These are phyloP conservation scores for Willaertia magna DNA, from an alignment of 208 protist genomes.

Conservation along the genomic window DNA sequence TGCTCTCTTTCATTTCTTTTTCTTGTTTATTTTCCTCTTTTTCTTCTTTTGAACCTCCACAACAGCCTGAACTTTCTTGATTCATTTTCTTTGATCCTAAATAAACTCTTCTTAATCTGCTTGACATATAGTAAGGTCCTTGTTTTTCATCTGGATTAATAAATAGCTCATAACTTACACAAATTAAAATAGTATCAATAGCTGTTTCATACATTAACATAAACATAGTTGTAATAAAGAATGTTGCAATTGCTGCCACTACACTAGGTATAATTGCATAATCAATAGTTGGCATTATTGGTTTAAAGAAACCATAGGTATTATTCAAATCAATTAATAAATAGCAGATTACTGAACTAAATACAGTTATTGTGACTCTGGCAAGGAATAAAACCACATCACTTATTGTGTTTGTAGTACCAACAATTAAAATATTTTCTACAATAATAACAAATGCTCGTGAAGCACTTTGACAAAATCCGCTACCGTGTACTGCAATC, in stretches of 20 bases:
- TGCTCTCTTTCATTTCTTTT: too few relatives aligned
- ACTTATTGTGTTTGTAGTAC: conserved; percentile 32
- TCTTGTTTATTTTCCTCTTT: not conserved
- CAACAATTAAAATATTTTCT: conserved; percentile 36
- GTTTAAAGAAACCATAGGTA: not conserved
- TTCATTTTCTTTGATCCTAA: conserved; percentile 10
- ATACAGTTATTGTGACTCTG: conserved; percentile 35
- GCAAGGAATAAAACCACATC: conserved; percentile 39
- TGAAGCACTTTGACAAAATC: conserved; percentile 51
- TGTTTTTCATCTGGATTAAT: not conserved
- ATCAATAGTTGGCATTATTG: conserved; percentile 17
- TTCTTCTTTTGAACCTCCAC: not conserved
- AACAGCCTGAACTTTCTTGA: not conserved
- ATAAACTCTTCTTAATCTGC: not conserved
- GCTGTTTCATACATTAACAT: conserved; percentile 46
- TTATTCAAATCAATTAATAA: conserved; percentile 16
- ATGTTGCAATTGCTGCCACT: conserved; percentile 38
- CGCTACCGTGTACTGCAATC: conserved; percentile 50
- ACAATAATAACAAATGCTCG: conserved; percentile 45
- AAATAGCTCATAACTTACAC: conserved; percentile 45
- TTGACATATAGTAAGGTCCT: not conserved
- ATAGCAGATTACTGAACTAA: conserved; percentile 24
- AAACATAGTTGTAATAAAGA: conserved; percentile 36
- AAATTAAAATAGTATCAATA: conserved; percentile 50
- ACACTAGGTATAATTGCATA: conserved; percentile 26